A percentile compares a stretch with the other conserved stretches of the same genome.
Conservation (phyloP, 257 asterid species). For the Schizonepeta tenuifolia region DNA sequence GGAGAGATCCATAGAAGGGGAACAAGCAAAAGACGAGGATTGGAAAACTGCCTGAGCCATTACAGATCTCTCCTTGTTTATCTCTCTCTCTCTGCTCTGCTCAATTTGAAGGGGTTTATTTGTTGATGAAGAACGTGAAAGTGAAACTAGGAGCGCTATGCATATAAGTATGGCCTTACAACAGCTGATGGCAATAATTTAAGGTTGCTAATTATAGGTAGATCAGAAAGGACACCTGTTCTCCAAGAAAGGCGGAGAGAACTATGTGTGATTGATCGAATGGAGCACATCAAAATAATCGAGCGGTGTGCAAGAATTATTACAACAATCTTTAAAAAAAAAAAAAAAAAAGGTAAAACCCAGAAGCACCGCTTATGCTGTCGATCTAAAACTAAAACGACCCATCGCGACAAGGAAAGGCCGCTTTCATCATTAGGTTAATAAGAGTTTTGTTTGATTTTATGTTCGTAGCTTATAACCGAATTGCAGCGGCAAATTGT, state of each 20-base stretch:
- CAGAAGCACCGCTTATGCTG: not conserved
- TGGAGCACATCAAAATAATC: constrained; percentile 15
- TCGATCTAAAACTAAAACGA: constrained; percentile 14
- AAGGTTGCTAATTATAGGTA: constrained; percentile 19
- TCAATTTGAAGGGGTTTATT: constrained; percentile 5
- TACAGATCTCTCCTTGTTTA: constrained; percentile 6
- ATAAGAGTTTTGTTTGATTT: constrained; percentile 1
- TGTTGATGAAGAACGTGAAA: constrained; percentile 22
- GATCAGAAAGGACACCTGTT: constrained; percentile 42
- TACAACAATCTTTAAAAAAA: not conserved
- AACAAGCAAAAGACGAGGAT: constrained; percentile 36
- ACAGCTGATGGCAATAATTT: not conserved
- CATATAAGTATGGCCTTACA: not conserved
- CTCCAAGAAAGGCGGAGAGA: constrained; percentile 56
- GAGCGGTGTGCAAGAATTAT: constrained; percentile 19
- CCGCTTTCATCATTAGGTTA: not conserved
- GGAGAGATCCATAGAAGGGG: constrained; percentile 37
- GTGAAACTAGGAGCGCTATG: constrained; percentile 4
- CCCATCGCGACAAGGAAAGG: constrained; percentile 27
- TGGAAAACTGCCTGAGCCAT: constrained; percentile 42
- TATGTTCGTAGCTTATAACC: not conserved
- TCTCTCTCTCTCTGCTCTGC: not conserved
- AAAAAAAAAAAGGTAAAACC: not conserved
- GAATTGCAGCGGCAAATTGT: not conserved
- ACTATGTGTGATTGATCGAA: constrained; percentile 29